Percentiles rank a stretch among this genome's conserved stretches.
phyloP scores from a whole-genome alignment of 2,329 filamentous ascomycete genomes.

The Zasmidium citrigriseum region DNA sequence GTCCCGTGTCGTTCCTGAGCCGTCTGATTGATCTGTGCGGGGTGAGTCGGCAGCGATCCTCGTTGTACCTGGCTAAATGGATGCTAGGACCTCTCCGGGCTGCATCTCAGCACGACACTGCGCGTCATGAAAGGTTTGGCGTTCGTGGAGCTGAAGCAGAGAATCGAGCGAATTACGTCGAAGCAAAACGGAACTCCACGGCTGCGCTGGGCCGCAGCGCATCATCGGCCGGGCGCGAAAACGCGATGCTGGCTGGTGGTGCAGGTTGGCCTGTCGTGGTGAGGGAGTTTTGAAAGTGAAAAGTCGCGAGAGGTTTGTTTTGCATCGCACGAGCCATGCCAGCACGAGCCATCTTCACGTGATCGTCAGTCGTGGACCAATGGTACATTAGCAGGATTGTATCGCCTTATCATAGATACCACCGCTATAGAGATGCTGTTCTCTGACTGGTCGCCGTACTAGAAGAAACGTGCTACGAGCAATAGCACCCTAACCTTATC shows the following conservation, averaged over 20 bases:
- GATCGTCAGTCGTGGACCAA: too few species aligned
- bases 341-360: too few species aligned
- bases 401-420: too few species aligned
- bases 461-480: too few species aligned
- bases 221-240: background rate
- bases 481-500: too few species aligned
- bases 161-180: slow-evolving; percentile 4
- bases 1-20: slow-evolving; percentile 14
- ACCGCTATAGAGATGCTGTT: too few species aligned
- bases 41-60: slow-evolving; percentile 8
- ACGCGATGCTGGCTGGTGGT: background rate
- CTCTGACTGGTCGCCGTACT: too few species aligned
- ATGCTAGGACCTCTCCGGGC: background rate
- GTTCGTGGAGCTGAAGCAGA: slow-evolving; percentile 8
- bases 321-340: background rate
- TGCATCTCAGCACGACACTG: background rate
- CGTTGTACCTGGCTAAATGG: background rate
- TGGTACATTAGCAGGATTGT: too few species aligned
- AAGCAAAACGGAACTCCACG: background rate
- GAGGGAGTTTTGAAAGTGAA: background rate
- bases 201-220: background rate
- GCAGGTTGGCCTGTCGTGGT: background rate
- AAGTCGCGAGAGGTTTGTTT: background rate
- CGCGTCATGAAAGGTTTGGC: slow-evolving; percentile 3
- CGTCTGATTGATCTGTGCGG: slow-evolving; percentile 17